Conservation (phyloP, 768 basidiomycete genomes). For the Leccinellum albellum region DNA sequence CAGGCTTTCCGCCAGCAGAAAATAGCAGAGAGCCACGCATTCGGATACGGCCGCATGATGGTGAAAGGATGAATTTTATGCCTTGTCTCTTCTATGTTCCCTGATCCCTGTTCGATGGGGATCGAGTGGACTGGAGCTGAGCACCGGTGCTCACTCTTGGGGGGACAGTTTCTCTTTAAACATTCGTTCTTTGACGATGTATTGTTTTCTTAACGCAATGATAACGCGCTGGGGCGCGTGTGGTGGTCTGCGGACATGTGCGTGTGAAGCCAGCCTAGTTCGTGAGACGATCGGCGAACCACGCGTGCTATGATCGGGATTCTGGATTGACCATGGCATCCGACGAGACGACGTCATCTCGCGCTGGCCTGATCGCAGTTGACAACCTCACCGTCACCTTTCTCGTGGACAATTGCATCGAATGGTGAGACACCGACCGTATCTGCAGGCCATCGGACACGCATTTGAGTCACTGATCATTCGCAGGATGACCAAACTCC, state of each 20-base stretch:
- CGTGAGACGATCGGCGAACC: background rate
- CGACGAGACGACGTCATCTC: constrained; percentile 5
- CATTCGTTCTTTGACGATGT: constrained; percentile 8
- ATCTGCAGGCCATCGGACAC: background rate
- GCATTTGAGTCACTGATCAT: background rate
- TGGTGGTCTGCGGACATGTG: background rate
- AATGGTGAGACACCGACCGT: constrained; percentile 54
- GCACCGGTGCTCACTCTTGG: background rate
- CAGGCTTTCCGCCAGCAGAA: constrained; percentile 74
- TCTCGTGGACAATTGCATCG: constrained; percentile 73
- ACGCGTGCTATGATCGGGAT: too few species aligned
- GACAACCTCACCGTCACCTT: constrained; percentile 52
- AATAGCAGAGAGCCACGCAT: constrained; percentile 58
- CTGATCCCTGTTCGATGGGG: background rate
- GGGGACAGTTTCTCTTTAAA: background rate
- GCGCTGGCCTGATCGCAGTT: constrained; percentile 26
- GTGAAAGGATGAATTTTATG: constrained; percentile 20
- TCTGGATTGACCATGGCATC: background rate
- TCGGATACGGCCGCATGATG: constrained; percentile 58
- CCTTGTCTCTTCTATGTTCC: background rate
- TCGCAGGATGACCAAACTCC: constrained; percentile 72
- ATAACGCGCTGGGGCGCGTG: constrained; percentile 7
- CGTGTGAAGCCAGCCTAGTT: background rate
- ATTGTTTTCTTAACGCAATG: background rate
- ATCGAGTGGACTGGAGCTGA: background rate